Conservation (phyloP, 495 filamentous ascomycete genomes). For the Immersiella caudata region DNA sequence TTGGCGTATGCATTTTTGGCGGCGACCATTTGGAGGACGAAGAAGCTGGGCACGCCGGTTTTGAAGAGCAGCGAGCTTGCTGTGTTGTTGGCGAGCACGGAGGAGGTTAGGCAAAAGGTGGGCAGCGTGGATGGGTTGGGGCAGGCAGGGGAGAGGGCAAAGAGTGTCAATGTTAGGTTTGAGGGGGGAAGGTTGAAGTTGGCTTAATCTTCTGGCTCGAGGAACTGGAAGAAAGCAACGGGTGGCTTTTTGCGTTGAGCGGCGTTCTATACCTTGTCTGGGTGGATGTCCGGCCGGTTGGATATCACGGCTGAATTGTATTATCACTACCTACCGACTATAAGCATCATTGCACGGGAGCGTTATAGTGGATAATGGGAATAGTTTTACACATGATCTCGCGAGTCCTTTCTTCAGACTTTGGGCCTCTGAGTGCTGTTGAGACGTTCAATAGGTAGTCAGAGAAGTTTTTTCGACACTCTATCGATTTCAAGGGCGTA, state of each 20-base stretch:
- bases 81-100: constrained; percentile 7
- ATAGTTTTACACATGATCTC: neutral
- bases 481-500: no score
- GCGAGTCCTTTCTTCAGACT: no score
- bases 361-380: neutral
- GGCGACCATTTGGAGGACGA: constrained; percentile 11
- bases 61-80: constrained; percentile 20
- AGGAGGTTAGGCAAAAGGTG: constrained; percentile 7
- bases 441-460: no score
- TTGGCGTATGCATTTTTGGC: constrained; percentile 15
- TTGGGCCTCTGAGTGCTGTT: no score
- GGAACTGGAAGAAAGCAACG: no score
- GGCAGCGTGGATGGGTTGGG: constrained; percentile 4
- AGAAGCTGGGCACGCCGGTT: constrained; percentile 9
- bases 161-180: constrained; percentile 6
- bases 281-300: neutral
- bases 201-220: neutral
- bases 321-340: neutral
- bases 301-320: neutral
- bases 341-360: neutral
- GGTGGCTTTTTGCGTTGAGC: neutral
- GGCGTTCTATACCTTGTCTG: neutral
- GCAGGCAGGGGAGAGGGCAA: constrained; percentile 4
- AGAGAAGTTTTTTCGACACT: no score
- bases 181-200: constrained; percentile 3